Conservation (phyloP, 2,329 filamentous ascomycete genomes). For the Fusarium sp. region DNA sequence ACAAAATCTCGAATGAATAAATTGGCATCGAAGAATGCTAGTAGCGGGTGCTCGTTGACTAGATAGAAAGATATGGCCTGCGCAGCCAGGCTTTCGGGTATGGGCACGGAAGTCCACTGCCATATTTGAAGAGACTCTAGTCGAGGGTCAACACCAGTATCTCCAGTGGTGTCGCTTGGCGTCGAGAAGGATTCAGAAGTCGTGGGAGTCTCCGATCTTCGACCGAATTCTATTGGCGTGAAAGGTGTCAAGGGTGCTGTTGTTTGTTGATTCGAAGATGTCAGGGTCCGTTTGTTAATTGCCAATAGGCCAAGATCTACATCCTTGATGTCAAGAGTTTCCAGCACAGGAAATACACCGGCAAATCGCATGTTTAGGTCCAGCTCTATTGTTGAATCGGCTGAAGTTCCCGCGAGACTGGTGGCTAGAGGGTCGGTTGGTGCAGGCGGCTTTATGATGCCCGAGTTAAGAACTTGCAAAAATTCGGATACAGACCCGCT, state of each 20-base stretch:
- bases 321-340: background rate
- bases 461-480: background rate
- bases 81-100: background rate
- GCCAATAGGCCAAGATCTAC: slow-evolving; percentile 3
- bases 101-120: slow-evolving; percentile 13
- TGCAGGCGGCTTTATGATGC: rapidly evolving
- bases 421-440: background rate
- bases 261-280: background rate
- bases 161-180: background rate
- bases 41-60: background rate
- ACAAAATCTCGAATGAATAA: background rate
- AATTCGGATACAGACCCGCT: slow-evolving; percentile 6
- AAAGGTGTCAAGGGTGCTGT: background rate
- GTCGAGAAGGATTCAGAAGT: background rate
- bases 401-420: background rate
- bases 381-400: background rate
- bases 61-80: slow-evolving; percentile 18
- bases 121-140: background rate
- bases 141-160: background rate
- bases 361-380: slow-evolving; percentile 13
- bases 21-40: slow-evolving; percentile 14
- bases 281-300: background rate
- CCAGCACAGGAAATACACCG: background rate
- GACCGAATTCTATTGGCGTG: background rate
- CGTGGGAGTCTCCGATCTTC: background rate